Base-by-base conservation (phyloP, 179 eudicot species). In the Nepenthes alata region DNA sequence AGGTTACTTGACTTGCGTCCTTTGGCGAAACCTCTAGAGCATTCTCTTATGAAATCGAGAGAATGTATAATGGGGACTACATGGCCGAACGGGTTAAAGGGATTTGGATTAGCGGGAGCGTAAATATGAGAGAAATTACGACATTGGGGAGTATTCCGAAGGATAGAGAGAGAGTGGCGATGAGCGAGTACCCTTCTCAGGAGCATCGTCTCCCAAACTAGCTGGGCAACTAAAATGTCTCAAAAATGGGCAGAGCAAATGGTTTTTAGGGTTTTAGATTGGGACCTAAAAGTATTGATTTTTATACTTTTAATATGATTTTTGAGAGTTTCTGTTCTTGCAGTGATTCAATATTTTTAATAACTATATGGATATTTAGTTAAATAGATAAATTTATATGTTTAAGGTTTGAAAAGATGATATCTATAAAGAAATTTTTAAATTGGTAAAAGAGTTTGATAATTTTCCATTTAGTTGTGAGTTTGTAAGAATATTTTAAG, bases 11-110 rank as follows among this genome's bases (percentile, higher is more conserved):
- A 81, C 13, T 88, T 88, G 70, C 91, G 83, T 25, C 78, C 86
- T 79, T 85, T 88, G 63, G 97, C 96, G 47, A 78, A 88, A 69
- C 74, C 58, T 61, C 97, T 76, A 11, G 82, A 80, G 52, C 53
- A 59, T 49, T 80, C 71, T 56, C 61, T 62, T 60, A 66, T 51
- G 54, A 73, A 80, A 67, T 54, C 57, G 38, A 65, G 35, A 34
- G 71, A 63, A 49, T 78, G 74, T 12, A 63, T 67, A 54, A 35
- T 34, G 53, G 75, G 70, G 51, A 45, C 53, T 41, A 4, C 8
- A 7, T 25, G 25, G 25, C 25, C 25, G 25, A 25, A 25, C 25
- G 45, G 45, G 45, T 41, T 41, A 68, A 35, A 10, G 16, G 73
- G 58, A 59, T 47, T 44, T n/a, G 57, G 61, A 25, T 60, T 44